Evolutionary conservation across 805 yeast genomes (phyloP).

Genomic region (Candida manassasensis): DNA sequence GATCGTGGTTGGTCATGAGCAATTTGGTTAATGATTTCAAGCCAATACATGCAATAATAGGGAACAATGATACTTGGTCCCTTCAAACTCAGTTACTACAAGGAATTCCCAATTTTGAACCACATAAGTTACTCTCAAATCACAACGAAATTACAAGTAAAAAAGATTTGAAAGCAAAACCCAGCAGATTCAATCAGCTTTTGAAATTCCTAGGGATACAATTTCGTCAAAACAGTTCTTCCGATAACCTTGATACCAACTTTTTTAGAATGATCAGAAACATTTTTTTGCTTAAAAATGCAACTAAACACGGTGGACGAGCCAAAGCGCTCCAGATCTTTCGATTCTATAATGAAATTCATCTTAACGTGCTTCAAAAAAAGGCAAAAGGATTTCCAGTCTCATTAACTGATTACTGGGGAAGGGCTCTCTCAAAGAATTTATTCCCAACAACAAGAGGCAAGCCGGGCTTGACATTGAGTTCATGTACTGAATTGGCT

Average conservation of each 20-base stretch:
- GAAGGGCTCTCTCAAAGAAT: constrained; percentile 50
- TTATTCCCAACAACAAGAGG: constrained; percentile 36
- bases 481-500: constrained; percentile 30
- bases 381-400: constrained; percentile 49
- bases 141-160: not conserved
- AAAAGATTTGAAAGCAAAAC: no score
- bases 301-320: not conserved
- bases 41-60: constrained; percentile 21
- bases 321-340: constrained; percentile 21
- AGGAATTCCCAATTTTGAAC: constrained; percentile 55
- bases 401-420: constrained; percentile 68
- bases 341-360: constrained; percentile 49
- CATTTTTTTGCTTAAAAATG: not conserved
- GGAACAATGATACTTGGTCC: constrained; percentile 33
- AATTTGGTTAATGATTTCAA: constrained; percentile 27
- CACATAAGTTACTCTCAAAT: constrained; percentile 3
- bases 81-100: constrained; percentile 45
- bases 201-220: not conserved
- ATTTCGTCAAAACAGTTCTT: not conserved
- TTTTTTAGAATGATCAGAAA: constrained; percentile 9
- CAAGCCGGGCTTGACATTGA: constrained; percentile 34
- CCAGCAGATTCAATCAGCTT: not conserved
- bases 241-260: not conserved
- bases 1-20: constrained; percentile 62
- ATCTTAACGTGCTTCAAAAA: constrained; percentile 49